A percentile compares a stretch with the other conserved stretches of the same genome.
Evolutionary conservation across 345 rosid genomes (phyloP).

Genomic region (Corymbia maculata): DNA sequence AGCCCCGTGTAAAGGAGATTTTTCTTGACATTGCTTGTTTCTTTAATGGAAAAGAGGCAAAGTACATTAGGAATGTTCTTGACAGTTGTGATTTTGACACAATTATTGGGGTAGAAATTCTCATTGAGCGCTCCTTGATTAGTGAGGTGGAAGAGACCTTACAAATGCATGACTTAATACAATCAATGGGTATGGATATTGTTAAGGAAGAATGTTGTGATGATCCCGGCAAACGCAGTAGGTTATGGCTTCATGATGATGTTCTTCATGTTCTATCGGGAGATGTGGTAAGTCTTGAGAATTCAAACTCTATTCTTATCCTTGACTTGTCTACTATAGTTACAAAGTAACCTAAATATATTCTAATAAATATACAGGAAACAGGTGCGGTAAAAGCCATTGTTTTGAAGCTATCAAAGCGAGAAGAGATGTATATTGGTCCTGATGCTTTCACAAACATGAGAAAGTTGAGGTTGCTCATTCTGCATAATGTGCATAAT

Average conservation of each 20-base stretch:
- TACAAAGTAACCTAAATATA: background rate
- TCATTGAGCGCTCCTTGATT: too few relatives aligned
- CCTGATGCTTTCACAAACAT: background rate
- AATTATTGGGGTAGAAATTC: too few relatives aligned
- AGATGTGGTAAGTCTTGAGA: background rate
- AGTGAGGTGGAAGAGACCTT: background rate
- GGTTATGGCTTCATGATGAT: background rate
- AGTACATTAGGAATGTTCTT: too few relatives aligned
- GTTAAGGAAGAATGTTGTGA: background rate
- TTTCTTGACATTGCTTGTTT: too few relatives aligned
- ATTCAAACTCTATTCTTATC: background rate
- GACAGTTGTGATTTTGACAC: too few relatives aligned
- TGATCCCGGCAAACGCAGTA: background rate
- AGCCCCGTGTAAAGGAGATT: too few relatives aligned
- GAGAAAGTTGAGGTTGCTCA: background rate
- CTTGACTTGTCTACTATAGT: too few relatives aligned
- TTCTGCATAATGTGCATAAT: background rate
- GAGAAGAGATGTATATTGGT: background rate
- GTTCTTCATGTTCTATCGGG: background rate
- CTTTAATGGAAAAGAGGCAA: too few relatives aligned
- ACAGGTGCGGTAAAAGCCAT: background rate
- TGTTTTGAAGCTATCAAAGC: background rate
- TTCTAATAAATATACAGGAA: background rate
- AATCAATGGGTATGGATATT: background rate
- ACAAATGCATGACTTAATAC: background rate